A percentile compares a stretch with the other conserved stretches of the same genome.
Conservation (phyloP, 352 stramenopile genomes). For the Pythium phragmiticola region DNA sequence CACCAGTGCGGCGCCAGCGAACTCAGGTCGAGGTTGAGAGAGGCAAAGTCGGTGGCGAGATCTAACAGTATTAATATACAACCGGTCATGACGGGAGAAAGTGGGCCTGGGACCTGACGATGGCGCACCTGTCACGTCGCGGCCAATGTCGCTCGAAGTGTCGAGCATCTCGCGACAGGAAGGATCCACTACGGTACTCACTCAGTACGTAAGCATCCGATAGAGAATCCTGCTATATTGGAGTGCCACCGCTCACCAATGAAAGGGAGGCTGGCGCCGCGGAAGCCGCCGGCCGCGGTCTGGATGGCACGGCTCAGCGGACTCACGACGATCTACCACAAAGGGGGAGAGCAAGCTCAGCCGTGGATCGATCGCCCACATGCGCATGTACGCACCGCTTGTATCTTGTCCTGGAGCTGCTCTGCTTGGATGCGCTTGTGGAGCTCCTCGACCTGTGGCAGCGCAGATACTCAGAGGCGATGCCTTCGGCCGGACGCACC, state of each 20-base stretch:
- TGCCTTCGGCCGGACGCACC: background rate
- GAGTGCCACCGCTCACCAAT: constrained; percentile 32
- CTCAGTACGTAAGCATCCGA: background rate
- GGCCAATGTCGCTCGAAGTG: constrained; percentile 81
- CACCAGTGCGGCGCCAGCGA: constrained; percentile 62
- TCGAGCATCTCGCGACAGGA: constrained; percentile 82
- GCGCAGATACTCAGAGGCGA: background rate
- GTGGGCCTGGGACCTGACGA: background rate
- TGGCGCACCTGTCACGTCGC: constrained; percentile 41
- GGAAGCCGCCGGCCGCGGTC: constrained; percentile 69
- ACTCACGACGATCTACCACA: constrained; percentile 69
- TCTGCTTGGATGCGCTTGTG: constrained; percentile 36
- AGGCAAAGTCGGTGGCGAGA: constrained; percentile 19
- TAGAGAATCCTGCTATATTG: no score
- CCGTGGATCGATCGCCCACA: background rate
- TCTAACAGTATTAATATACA: background rate
- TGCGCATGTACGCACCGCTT: constrained; percentile 42
- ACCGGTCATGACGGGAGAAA: background rate
- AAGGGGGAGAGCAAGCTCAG: background rate
- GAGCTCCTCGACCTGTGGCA: constrained; percentile 42
- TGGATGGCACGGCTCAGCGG: constrained; percentile 82
- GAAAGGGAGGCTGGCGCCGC: constrained; percentile 49
- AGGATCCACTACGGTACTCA: constrained; percentile 48
- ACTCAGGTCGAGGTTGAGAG: constrained; percentile 32
- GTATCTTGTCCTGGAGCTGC: constrained; percentile 57